These are phyloP conservation scores for Aspergillus homomorphus DNA, from an alignment of 495 filamentous ascomycete genomes.

Conservation along the genomic window DNA sequence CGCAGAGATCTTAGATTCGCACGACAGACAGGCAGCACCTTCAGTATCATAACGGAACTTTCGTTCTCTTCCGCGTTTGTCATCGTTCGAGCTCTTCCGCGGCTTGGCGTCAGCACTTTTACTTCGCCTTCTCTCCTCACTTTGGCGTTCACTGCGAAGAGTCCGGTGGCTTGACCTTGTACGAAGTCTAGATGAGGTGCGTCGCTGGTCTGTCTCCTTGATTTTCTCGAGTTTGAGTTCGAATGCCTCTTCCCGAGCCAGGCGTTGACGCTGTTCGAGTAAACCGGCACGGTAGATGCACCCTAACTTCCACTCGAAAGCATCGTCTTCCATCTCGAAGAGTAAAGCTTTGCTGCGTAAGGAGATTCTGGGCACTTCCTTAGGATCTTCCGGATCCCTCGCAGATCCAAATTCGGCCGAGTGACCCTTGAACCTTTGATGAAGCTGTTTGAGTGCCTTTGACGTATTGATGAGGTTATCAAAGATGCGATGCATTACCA, in stretches of 20 bases:
- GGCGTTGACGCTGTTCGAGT: slow-evolving; percentile 81
- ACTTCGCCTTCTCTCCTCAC: slow-evolving; percentile 48
- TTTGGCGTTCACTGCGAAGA: slow-evolving; percentile 43
- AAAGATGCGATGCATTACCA: slow-evolving; percentile 84
- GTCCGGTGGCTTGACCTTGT: slow-evolving; percentile 49
- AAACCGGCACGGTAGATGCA: slow-evolving; percentile 87
- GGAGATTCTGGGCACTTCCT: slow-evolving; percentile 78
- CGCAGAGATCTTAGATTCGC: slow-evolving; percentile 63
- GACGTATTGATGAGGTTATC: slow-evolving; percentile 87
- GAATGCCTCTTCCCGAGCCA: slow-evolving; percentile 89
- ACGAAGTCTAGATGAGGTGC: slow-evolving; percentile 49
- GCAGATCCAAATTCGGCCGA: slow-evolving; percentile 83
- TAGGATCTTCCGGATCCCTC: slow-evolving; percentile 79
- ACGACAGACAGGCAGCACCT: slow-evolving; percentile 63
- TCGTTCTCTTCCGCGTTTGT: slow-evolving; percentile 32
- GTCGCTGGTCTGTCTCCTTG: slow-evolving; percentile 58
- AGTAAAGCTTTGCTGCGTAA: slow-evolving; percentile 75
- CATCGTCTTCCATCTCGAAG: slow-evolving; percentile 91
- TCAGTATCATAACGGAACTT: slow-evolving; percentile 80
- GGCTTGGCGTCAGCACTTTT: slow-evolving; percentile 50
- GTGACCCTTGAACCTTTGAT: slow-evolving; percentile 82
- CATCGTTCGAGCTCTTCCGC: slow-evolving; percentile 25
- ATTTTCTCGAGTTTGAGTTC: slow-evolving; percentile 81
- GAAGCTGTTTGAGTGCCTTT: slow-evolving; percentile 85
- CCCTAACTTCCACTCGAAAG: slow-evolving; percentile 95